Conservation (phyloP, 768 basidiomycete species). For the Brasilioporus rufonigricans region DNA sequence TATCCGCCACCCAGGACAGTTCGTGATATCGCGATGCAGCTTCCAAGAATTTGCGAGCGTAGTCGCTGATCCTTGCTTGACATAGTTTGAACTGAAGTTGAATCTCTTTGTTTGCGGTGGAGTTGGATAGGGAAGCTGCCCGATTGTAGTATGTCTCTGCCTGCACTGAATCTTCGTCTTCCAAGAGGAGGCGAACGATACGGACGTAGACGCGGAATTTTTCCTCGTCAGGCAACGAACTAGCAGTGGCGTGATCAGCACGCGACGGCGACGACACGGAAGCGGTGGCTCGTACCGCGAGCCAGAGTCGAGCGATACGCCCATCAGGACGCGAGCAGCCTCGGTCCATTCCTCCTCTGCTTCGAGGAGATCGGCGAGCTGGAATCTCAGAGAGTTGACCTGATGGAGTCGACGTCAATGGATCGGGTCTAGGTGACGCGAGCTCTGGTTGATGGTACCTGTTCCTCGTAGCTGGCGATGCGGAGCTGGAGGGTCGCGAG, state of each 20-base stretch:
- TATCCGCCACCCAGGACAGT: slow-evolving; percentile 83
- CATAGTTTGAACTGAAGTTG: slow-evolving; percentile 85
- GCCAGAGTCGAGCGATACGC: slow-evolving; percentile 87
- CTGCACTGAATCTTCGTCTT: slow-evolving; percentile 95
- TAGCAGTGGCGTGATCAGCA: slow-evolving; percentile 25
- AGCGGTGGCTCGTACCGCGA: slow-evolving; percentile 56
- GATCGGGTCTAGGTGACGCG: not conserved
- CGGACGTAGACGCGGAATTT: slow-evolving; percentile 90
- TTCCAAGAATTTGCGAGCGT: slow-evolving; percentile 88
- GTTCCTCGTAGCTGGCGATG: slow-evolving; percentile 92
- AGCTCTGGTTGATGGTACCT: slow-evolving; percentile 51
- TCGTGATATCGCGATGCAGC: slow-evolving; percentile 95
- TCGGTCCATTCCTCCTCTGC: slow-evolving; percentile 91
- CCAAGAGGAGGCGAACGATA: slow-evolving; percentile 89
- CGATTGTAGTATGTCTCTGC: slow-evolving; percentile 99
- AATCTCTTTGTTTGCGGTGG: slow-evolving; percentile 74
- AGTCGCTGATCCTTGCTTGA: slow-evolving; percentile 94
- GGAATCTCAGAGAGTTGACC: slow-evolving; percentile 81
- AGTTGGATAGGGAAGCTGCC: slow-evolving; percentile 85
- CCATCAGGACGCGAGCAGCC: slow-evolving; percentile 89
- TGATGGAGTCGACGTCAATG: slow-evolving; percentile 30
- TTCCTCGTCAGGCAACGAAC: slow-evolving; percentile 72
- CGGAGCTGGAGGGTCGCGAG: slow-evolving; percentile 69
- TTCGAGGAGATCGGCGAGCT: slow-evolving; percentile 90
- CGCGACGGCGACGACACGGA: not conserved